phyloP scores from a whole-genome alignment of 495 filamentous ascomycete genomes.

The Amphirosellinia nigrospora region DNA sequence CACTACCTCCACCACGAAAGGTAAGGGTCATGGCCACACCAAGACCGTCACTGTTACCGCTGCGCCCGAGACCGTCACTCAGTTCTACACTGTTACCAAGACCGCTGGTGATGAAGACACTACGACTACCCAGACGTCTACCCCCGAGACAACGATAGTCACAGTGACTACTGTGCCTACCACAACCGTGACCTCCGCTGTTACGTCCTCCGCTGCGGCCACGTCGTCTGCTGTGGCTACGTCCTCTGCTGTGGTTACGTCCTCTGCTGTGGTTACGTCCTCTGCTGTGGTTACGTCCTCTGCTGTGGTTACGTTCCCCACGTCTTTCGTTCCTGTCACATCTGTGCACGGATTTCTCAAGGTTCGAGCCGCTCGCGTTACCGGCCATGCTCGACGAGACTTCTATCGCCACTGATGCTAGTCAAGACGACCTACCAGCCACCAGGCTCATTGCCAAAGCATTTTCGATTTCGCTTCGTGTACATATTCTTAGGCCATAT shows the following conservation, averaged over 20 bases:
- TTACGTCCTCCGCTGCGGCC: conserved; percentile 19
- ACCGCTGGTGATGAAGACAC: conserved; percentile 4
- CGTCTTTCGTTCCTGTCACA: conserved; percentile 27
- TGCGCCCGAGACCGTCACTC: conserved; percentile 27
- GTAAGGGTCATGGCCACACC: conserved; percentile 21
- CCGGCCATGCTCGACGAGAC: conserved; percentile 35
- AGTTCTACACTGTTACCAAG: conserved; percentile 33
- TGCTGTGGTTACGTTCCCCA: conserved; percentile 6
- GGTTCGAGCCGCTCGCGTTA: conserved; percentile 26
- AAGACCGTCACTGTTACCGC: conserved; percentile 40
- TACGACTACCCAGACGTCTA: conserved; percentile 1
- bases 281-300: background rate
- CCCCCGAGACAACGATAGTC: background rate
- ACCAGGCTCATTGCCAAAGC: background rate
- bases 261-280: conserved; percentile 28
- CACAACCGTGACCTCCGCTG: background rate
- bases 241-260: conserved; percentile 22
- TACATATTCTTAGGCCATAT: background rate
- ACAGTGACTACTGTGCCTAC: background rate
- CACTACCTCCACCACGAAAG: conserved; percentile 19
- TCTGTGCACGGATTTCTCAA: conserved; percentile 35
- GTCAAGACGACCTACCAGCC: background rate
- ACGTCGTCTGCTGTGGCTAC: background rate
- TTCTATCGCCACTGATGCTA: background rate
- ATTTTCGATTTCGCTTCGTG: conserved; percentile 8